phyloP scores from a whole-genome alignment of 179 eudicot genomes.

The Gypsophila paniculata region DNA sequence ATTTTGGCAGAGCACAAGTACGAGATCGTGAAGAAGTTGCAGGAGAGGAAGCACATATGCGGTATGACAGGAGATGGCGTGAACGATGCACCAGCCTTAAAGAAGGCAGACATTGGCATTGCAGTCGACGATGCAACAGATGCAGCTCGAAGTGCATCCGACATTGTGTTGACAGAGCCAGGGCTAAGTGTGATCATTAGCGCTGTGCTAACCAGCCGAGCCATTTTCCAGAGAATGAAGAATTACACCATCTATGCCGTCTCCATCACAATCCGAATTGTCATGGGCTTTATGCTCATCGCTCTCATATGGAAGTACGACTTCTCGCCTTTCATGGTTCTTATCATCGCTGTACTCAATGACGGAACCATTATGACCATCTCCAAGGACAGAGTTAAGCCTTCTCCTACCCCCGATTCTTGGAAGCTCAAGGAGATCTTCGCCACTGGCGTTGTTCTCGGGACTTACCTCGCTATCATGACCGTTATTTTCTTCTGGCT shows the following conservation, averaged over 20 bases:
- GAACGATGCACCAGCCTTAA: constrained; percentile 85
- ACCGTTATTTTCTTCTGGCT: constrained; percentile 87
- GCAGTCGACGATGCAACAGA: constrained; percentile 94
- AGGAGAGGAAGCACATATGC: constrained; percentile 77
- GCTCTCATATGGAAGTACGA: constrained; percentile 87
- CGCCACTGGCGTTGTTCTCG: constrained; percentile 84
- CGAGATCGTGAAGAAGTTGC: constrained; percentile 84
- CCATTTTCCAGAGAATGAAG: constrained; percentile 94
- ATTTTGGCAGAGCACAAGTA: constrained; percentile 69
- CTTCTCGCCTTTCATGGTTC: constrained; percentile 90
- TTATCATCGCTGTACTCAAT: constrained; percentile 76
- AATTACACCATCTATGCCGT: constrained; percentile 92
- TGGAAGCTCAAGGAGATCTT: constrained; percentile 89
- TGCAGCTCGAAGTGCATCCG: constrained; percentile 86
- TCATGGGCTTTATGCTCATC: constrained; percentile 75
- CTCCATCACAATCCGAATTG: constrained; percentile 82
- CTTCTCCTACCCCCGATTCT: constrained; percentile 84
- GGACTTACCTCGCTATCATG: constrained; percentile 75
- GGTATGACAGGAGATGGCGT: constrained; percentile 98
- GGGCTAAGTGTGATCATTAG: constrained; percentile 80
- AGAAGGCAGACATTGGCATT: constrained; percentile 83
- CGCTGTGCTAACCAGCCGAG: constrained; percentile 81
- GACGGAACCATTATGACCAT: constrained; percentile 96
- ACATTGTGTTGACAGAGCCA: constrained; percentile 83
- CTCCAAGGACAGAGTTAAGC: constrained; percentile 84